Conservation (phyloP, 768 basidiomycete genomes). For the Astraeus odoratus region DNA sequence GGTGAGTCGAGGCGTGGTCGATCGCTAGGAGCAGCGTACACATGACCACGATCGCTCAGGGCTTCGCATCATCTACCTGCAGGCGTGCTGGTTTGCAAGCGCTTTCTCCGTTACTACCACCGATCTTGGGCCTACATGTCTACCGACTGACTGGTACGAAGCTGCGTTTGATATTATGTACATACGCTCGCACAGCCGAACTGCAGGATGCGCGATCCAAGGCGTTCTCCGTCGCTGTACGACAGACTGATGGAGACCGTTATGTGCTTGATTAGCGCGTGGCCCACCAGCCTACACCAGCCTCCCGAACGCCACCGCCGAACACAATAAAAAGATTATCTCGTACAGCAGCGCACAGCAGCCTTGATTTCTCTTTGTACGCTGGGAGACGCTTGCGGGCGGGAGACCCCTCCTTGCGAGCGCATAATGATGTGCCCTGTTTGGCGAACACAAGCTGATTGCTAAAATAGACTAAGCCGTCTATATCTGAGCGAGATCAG, state of each 20-base stretch:
- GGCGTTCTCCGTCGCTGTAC: background rate
- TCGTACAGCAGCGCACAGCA: background rate
- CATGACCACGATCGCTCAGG: too few relatives aligned
- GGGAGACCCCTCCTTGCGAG: background rate
- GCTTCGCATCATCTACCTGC: too few relatives aligned
- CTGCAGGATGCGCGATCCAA: background rate
- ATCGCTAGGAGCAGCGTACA: too few relatives aligned
- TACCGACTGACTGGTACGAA: too few relatives aligned
- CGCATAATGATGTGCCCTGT: constrained; percentile 8
- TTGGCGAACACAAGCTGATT: constrained; percentile 16
- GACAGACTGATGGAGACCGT: background rate
- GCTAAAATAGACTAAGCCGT: constrained; percentile 9
- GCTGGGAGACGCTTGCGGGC: background rate
- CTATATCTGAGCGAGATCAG: constrained; percentile 6
- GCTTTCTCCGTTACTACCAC: too few relatives aligned
- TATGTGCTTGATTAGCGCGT: background rate
- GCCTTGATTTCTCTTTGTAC: background rate
- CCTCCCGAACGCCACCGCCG: background rate
- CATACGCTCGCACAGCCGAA: background rate
- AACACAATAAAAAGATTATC: too few relatives aligned
- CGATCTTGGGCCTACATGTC: too few relatives aligned
- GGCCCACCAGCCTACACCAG: background rate
- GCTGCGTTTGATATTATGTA: background rate
- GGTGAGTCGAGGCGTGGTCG: too few relatives aligned
- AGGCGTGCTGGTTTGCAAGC: too few relatives aligned